Evolutionary conservation across 345 rosid species (phyloP).

Genomic region (Mallotus nudiflorus): DNA sequence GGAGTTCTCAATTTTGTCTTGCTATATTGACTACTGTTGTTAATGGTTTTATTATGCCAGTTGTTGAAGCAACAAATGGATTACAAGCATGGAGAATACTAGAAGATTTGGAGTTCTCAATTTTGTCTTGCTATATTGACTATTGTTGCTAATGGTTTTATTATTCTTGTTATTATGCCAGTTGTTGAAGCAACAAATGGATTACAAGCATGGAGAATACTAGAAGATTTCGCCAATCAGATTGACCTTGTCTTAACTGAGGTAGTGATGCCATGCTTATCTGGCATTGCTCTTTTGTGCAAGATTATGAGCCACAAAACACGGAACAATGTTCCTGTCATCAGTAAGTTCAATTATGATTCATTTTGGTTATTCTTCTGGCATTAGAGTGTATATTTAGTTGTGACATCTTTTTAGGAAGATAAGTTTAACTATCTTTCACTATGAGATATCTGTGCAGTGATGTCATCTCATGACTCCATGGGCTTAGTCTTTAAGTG

Average conservation of each 20-base stretch:
- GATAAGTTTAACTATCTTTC: slow-evolving; percentile 8
- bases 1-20: not conserved
- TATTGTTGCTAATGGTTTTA: slow-evolving; percentile 32
- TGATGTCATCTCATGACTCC: slow-evolving; percentile 34
- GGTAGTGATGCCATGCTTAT: slow-evolving; percentile 51
- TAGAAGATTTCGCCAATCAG: slow-evolving; percentile 50
- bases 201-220: slow-evolving; percentile 60
- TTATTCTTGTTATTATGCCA: too few relatives aligned
- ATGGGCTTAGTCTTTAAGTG: slow-evolving; percentile 28
- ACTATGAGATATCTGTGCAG: slow-evolving; percentile 23
- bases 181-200: slow-evolving; percentile 56
- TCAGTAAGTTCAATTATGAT: slow-evolving; percentile 20
- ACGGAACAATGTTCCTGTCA: slow-evolving; percentile 51
- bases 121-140: slow-evolving; percentile 24
- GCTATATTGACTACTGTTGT: slow-evolving; percentile 41
- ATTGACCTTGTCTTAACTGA: slow-evolving; percentile 61
- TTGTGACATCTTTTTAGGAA: not conserved
- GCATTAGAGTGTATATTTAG: not conserved
- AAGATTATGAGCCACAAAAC: slow-evolving; percentile 62
- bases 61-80: slow-evolving; percentile 51
- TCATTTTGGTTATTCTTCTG: not conserved
- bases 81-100: slow-evolving; percentile 63
- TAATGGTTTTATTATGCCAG: slow-evolving; percentile 26
- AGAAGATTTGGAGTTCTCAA: not conserved
- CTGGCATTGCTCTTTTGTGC: slow-evolving; percentile 57